Base-by-base conservation (phyloP, 345 rosid genomes). In the Ceriops zippeliana region DNA sequence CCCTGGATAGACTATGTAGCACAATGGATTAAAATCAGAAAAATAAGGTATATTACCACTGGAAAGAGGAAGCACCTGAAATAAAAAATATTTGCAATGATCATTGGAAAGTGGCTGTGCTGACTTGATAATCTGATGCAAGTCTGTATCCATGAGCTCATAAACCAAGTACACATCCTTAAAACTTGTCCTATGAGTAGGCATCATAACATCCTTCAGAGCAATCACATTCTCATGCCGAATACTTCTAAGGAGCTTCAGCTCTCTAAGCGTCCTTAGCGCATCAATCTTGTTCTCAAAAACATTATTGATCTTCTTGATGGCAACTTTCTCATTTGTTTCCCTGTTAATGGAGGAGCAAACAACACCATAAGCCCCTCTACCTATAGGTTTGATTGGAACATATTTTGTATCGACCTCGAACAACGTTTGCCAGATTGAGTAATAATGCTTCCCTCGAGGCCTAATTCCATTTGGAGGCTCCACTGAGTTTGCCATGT, bases 281-380 rank as follows among this genome's bases (percentile, higher is more conserved):
- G 92, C 92, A 76, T 89, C 96, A 13, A 87, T 70, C 15, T 75
- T 81, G 68, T 86, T 92, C 78, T 86, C 89, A 53, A 85, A 87
- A 0, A 85, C 95, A 76, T 88, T 88, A 69, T 86, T 73, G 65
- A 91, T 88, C 86, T 84, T 89, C 82, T 91, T 91, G 49, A 91
- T 88, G 0, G 96, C 91, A 32, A 89, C 90, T 76, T 79, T 88
- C 73, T 88, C 96, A n/a, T 83, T 83, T 35, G 96, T 90, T 70
- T 92, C 93, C 65, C 83, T 75, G 60, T 92, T 83, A 67, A 88
- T 81, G 0, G 98, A 88, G 26, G 98, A 88, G 69, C 98, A 92
- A 11, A 92, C 95, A 42, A 92, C 82, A 46, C 98, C 98, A 21
- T 89, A 88, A 54, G 98, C 89, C 68, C 98, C 98, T 76, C 84